Base-by-base conservation (phyloP, 2,329 filamentous ascomycete genomes). In the Tolypocladium guangdongense region DNA sequence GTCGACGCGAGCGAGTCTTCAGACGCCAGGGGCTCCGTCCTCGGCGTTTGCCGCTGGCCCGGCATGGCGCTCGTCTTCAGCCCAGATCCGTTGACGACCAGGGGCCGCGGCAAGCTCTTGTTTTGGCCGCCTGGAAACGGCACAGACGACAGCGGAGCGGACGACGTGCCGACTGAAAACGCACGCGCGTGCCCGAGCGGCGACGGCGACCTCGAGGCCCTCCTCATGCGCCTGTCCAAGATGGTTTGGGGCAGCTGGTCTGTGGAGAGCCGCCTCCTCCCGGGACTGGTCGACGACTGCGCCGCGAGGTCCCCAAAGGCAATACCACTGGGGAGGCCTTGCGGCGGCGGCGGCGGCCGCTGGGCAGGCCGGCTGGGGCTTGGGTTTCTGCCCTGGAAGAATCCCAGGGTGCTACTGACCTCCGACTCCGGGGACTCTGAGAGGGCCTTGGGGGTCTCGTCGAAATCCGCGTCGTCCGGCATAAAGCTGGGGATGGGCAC, bases 161-260 rank as follows among this genome's bases (percentile, higher is more conserved):
- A 66, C 1, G 73, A 69, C 41, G 67, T 67, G 4, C 69, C 72
- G 0, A 68, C 60, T 0, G 76, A 74, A 35, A 72, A 70, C 1
- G 72, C 70, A 49, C 77, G 72, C 45, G 68, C 64, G 54, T 80
- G 78, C 4, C 78, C 75, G 2, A 79, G 65, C 0, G 80, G 78
- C 4, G 80, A 83, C 14, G 78, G 79, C 6, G 80, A 82, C 16
- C 78, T 72, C 2, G 78, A 81, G 2, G 74, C 74, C 38, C 77
- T 71, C 58, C 72, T 73, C 64, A 80, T 79, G 39, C 77, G 68
- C 27, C 75, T 71, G 52, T 81, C 78, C 7, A 81, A 67, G 27
- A 81, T 72, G 12, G 74, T 73, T 60, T 80, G 78, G 0, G 78
- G 76, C 4, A 76, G 65, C 56, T 80, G 76, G 46, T 81, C 79